phyloP scores from a whole-genome alignment of 768 basidiomycete genomes.

The Brasilioporus rufonigricans region DNA sequence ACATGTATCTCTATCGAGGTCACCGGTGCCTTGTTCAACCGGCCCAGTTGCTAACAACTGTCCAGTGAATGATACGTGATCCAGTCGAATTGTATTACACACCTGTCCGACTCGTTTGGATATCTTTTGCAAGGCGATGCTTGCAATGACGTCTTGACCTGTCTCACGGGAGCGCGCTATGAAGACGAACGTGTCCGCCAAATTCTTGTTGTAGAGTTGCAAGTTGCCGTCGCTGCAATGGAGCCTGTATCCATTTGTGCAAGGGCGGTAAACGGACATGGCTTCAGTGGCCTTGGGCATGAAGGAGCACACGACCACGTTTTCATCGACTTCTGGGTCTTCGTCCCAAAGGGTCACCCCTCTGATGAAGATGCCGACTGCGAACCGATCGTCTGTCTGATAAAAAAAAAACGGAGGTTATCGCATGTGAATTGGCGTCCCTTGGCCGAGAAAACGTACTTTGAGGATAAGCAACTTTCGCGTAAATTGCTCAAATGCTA shows the following conservation, averaged over 20 bases:
- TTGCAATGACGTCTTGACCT: conserved; percentile 47
- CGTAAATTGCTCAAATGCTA: conserved; percentile 55
- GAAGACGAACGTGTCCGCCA: conserved; percentile 57
- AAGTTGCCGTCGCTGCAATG: conserved; percentile 55
- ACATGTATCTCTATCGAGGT: conserved; percentile 62
- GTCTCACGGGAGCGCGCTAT: conserved; percentile 46
- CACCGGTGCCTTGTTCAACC: conserved; percentile 51
- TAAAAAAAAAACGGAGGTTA: neutral
- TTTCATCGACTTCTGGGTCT: conserved; percentile 54
- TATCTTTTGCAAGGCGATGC: conserved; percentile 64
- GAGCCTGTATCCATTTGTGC: conserved; percentile 51
- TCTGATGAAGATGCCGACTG: conserved; percentile 61
- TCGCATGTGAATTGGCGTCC: too few species aligned
- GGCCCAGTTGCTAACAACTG: conserved; percentile 53
- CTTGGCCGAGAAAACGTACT: conserved; percentile 32
- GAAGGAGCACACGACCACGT: conserved; percentile 63
- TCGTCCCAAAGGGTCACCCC: conserved; percentile 58
- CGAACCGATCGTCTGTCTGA: conserved; percentile 63
- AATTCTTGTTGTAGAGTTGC: conserved; percentile 55
- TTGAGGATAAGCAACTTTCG: conserved; percentile 58
- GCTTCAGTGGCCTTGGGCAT: conserved; percentile 49
- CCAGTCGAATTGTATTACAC: conserved; percentile 2
- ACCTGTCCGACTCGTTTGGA: conserved; percentile 53
- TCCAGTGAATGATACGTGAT: neutral
- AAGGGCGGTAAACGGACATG: conserved; percentile 49